Evolutionary conservation across 768 basidiomycete genomes (phyloP).

Genomic region (Lactarius psammicola): DNA sequence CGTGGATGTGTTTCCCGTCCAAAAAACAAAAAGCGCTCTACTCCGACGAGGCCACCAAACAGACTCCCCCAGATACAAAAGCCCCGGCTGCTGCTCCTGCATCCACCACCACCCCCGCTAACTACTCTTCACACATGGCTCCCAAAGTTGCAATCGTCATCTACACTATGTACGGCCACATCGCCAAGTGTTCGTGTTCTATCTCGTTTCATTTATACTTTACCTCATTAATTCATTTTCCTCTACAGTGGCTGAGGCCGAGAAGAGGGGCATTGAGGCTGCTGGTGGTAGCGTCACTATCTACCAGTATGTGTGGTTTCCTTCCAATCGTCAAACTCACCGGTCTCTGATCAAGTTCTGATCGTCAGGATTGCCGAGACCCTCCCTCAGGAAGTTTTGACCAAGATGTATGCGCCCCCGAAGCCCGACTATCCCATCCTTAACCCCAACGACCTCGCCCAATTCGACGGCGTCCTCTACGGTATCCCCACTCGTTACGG

Average conservation of each 20-base stretch:
- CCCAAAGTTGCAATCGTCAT: constrained; percentile 69
- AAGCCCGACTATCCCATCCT: constrained; percentile 74
- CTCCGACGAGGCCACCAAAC: constrained; percentile 32
- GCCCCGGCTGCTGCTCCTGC: constrained; percentile 19
- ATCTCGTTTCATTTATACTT: neutral
- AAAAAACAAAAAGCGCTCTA: constrained; percentile 40
- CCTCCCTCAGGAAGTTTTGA: constrained; percentile 62
- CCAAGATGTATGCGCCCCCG: constrained; percentile 65
- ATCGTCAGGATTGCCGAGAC: constrained; percentile 72
- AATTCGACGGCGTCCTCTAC: constrained; percentile 71
- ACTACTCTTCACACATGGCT: constrained; percentile 26
- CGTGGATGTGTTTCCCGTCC: constrained; percentile 42
- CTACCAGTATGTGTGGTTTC: constrained; percentile 43
- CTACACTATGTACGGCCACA: constrained; percentile 74
- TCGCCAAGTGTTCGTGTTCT: constrained; percentile 54
- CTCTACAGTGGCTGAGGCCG: constrained; percentile 57
- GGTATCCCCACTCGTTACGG: constrained; percentile 83
- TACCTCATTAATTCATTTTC: constrained; percentile 19
- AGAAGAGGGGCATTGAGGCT: constrained; percentile 42
- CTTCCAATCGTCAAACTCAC: neutral
- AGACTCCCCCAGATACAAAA: constrained; percentile 26
- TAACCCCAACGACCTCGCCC: constrained; percentile 48
- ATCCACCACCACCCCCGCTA: constrained; percentile 9
- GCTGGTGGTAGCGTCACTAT: constrained; percentile 47
- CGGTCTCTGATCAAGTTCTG: neutral